Conservation (phyloP, 371 early-diverging fungal genomes). For the Actinomortierella wolfii region DNA sequence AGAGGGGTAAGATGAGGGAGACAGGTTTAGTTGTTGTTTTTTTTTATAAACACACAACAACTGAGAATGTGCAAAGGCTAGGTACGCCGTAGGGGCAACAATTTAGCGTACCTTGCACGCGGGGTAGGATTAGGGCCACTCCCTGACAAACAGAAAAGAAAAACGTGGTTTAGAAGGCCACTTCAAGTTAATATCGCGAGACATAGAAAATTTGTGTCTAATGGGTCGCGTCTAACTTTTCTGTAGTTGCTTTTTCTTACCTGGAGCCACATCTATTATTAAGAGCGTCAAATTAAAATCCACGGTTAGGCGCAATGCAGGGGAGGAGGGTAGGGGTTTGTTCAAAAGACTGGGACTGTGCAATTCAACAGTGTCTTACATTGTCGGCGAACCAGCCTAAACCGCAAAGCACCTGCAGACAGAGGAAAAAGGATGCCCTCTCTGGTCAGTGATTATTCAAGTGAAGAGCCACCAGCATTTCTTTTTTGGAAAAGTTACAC, state of each 20-base stretch:
- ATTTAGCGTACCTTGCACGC: slow-evolving; percentile 40
- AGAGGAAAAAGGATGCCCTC: not conserved
- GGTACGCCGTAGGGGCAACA: no score
- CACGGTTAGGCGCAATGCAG: not conserved
- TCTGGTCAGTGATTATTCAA: no score
- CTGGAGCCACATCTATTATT: slow-evolving; percentile 70
- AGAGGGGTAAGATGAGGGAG: not conserved
- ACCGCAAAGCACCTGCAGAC: slow-evolving; percentile 68
- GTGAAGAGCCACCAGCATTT: no score
- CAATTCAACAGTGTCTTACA: slow-evolving; percentile 49
- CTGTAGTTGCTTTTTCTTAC: no score
- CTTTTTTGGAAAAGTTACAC: no score
- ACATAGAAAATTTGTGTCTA: no score
- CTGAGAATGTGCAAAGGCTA: no score
- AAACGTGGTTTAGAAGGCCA: no score
- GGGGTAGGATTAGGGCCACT: slow-evolving; percentile 28
- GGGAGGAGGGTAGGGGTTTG: not conserved
- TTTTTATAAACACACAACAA: slow-evolving; percentile 1
- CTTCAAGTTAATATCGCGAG: not conserved
- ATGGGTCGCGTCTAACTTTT: no score
- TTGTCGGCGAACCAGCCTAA: slow-evolving; percentile 90
- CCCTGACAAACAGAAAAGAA: slow-evolving; percentile 7
- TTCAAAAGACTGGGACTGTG: not conserved
- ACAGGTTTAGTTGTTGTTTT: not conserved
- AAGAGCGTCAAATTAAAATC: not conserved